Base-by-base conservation (phyloP, 768 basidiomycete genomes). In the Pleurotus tuber-regium region DNA sequence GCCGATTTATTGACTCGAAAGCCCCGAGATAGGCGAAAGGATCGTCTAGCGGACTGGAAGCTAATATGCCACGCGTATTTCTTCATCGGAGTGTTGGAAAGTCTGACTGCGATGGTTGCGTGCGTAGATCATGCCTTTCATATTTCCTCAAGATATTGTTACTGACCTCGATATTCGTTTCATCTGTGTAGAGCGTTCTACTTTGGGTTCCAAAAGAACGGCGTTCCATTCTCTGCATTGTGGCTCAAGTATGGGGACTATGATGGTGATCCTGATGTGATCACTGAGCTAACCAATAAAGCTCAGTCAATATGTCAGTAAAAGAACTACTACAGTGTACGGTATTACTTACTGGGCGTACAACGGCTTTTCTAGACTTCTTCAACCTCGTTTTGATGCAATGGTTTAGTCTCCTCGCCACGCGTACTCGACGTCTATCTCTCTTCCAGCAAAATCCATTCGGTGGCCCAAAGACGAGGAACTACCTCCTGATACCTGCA, bases 351-450 rank as follows among this genome's bases (percentile, higher is more conserved):
- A 4, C 11, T 26, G 35, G 10, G 9, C 16, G 16, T 23, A n/a
- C n/a, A n/a, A n/a, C n/a, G n/a, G n/a, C n/a, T n/a, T n/a, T n/a
- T n/a, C n/a, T 4, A 61, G 60, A 75, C 53, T 76, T 74, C 62
- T 74, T 76, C 59, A 73, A 75, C 14, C 64, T 82, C 4, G 71
- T 81, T 30, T 66, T 81, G 48, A 82, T 82, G 78, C 84, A 84
- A 65, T 82, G 75, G 74, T 79, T 78, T 30, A 83, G 80, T 56
- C 68, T 85, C 6, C 69, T 84, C 16, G 68, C 81, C 0, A 78
- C 79, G 0, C 76, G 83, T 18, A 78, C 79, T 7, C 74, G 83
- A 19, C 71, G 71, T 12, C 70, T 80, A 16, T 76, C 77, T 19
- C 71, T 83, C 30, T 70, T 85, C 66, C 76, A 80, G 55, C 77